Evolutionary conservation across 129 eudicot species (phyloP), one percentile per base, ranked within the genome.

Genomic region (Helichrysum umbraculigerum): DNA sequence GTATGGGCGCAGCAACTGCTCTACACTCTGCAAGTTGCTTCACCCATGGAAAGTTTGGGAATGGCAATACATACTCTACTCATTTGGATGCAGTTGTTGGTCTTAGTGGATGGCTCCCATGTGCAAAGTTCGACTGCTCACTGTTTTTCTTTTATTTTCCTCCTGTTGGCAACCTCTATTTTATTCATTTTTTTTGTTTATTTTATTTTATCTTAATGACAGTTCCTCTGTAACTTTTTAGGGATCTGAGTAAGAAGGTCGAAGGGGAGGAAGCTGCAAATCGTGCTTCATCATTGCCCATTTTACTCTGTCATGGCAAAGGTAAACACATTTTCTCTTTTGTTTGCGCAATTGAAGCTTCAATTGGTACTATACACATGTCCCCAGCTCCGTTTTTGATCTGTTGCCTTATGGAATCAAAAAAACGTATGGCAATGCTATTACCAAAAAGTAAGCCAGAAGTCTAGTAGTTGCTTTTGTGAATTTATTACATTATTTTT

Each of bases 1-100:
- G 97, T 77, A 92, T 92, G 97, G 97, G 97, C 29, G 97, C 92
- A 70, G 97, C 97, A 83, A 63, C 91, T 29, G 77, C 97, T 67
- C 92, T 91, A 62, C 83, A 89, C 82, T 89, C 92, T 14, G 97
- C 92, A 61, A 81, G 79, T 50, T 91, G 97, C 76, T 91, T 89
- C 65, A 82, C 76, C 33, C 78, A 71, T 64, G 96, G 97, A 67
- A 91, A 87, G 66, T 89, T 81, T 39, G 89, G 75, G 70, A 89
- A 85, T 75, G 96, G 92, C 52, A 78, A 83, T 71, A 39, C 86
- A 3, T 89, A 83, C 84, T 73, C 92, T 14, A 33, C 86, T 37
- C 81, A 85, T 85, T 76, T 92, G 83, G 87, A 87, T 79, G 96
- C 86, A 58, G 89, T 84, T 87, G 92, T 89, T 81, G 97, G 96